Evolutionary conservation across 345 rosid genomes (phyloP), one percentile per base, ranked within the genome.

Genomic region (Salix exigua): DNA sequence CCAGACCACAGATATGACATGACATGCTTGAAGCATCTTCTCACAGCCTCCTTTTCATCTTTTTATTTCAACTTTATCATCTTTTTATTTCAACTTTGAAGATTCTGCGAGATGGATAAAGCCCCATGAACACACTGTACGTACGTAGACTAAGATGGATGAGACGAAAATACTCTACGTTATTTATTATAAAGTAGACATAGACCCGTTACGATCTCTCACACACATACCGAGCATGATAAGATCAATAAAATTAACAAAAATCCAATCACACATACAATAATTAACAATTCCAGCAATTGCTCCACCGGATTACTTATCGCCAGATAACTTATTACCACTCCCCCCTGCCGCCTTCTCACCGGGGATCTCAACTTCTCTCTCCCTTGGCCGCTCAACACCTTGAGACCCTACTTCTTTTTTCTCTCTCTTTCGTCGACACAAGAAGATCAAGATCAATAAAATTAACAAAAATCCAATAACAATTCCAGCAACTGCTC

Each of bases 401-500:
- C 67, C 73, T 75, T 48, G 73, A 62, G 61, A 33, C n/a, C 19
- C 66, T 37, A 66, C 80, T 31, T 51, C 37, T 35, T 35, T 66
- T 66, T 35, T 60, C 33, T 55, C 75, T 62, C 71, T 76, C 82
- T 77, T 80, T 78, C 68, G 72, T 63, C 74, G 78, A 75, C 84
- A 84, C 72, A 86, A 71, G 75, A 75, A 38, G 68, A 86, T 64
- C 79, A 82, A 60, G 40, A 83, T 48, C 71, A 84, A 25, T 26
- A 86, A 50, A 65, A 86, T 55, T 35, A 84, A 30, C 79, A 86
- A 61, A 40, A 84, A 63, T 4, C 81, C 89, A 51, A 86, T 80
- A 1, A 76, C 87, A 74, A 86, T 84, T 38, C 89, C 89, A 26
- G 87, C 84, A 48, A 84, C 73, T 18, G 86, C 89, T 30, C 86